phyloP scores from a whole-genome alignment of 805 yeast genomes.

The Candida nonsorbophila region DNA sequence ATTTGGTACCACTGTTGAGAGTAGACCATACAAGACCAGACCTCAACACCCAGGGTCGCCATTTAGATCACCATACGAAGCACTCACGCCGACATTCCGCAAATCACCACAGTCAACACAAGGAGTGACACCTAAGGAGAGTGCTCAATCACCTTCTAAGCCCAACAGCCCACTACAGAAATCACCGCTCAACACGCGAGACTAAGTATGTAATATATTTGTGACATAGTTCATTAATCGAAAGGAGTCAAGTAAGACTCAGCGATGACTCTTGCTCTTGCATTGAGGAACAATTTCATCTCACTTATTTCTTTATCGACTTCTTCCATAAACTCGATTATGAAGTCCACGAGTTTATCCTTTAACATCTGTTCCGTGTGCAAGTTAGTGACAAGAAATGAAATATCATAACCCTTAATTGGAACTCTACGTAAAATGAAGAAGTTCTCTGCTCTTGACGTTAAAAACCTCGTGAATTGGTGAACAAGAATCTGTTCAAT shows the following conservation, averaged over 20 bases:
- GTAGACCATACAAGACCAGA: no score
- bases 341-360: constrained; percentile 91
- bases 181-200: no score
- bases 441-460: constrained; percentile 94
- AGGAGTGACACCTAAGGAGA: no score
- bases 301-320: constrained; percentile 98
- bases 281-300: constrained; percentile 93
- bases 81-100: no score
- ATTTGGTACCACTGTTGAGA: no score
- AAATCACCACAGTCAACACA: not conserved
- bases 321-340: constrained; percentile 98
- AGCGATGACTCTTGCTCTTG: constrained; percentile 96
- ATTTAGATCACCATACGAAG: no score
- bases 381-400: constrained; percentile 86
- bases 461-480: constrained; percentile 88
- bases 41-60: no score
- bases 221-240: no score
- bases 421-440: constrained; percentile 89
- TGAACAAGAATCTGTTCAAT: constrained; percentile 92
- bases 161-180: constrained; percentile 5
- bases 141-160: no score
- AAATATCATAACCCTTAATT: constrained; percentile 84
- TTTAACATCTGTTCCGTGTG: constrained; percentile 96
- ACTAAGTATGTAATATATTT: no score
- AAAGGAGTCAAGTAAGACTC: constrained; percentile 91